Evolutionary conservation across 2,329 filamentous ascomycete species (phyloP), one percentile per base, ranked within the genome.

Genomic region (Tolypocladium cylindrosporum): DNA sequence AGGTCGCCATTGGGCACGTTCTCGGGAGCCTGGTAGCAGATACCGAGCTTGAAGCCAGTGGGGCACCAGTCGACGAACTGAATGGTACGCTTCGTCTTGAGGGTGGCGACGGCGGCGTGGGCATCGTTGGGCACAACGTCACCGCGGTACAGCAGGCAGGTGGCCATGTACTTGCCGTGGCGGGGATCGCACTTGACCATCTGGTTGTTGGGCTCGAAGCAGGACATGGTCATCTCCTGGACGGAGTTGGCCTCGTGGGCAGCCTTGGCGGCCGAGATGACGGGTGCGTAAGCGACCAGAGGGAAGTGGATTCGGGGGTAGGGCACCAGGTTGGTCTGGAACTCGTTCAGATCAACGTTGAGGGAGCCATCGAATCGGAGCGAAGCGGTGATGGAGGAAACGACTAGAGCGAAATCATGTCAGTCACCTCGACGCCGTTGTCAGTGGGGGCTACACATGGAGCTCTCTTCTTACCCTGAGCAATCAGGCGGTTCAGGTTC

Each of bases 41-140:
- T 99, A 84, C 94, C 94, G 68, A 99, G 90, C 90, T 99, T 99
- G 89, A 99, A 99, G 67, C 94, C 94, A 77, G 94, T 99, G 61
- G 94, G 94, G 86, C 94, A 99, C 94, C 94, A 99, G 81, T 99
- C 94, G 73, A 99, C 94, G 75, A 97, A 96, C 80, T 97, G 92
- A 74, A 99, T 96, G 69, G 94, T 96, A 71, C 91, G 89, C 89
- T 97, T 97, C 77, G 94, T 96, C 90, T 97, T 99, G 74, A 97
- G 89, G 65, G 90, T 91, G 62, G 93, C 92, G 67, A 97, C 92
- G 64, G 94, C 93, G 61, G 80, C 85, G 81, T 97, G 90, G 66
- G 90, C 90, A 71, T 97, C 93, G 80, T 96, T 95, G 77, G 93
- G 90, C 62, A 97, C 94, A 68, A 99, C 93, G 71, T 97, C 94